phyloP scores from a whole-genome alignment of 495 filamentous ascomycete genomes.

The Astrothelium subdiscretum region DNA sequence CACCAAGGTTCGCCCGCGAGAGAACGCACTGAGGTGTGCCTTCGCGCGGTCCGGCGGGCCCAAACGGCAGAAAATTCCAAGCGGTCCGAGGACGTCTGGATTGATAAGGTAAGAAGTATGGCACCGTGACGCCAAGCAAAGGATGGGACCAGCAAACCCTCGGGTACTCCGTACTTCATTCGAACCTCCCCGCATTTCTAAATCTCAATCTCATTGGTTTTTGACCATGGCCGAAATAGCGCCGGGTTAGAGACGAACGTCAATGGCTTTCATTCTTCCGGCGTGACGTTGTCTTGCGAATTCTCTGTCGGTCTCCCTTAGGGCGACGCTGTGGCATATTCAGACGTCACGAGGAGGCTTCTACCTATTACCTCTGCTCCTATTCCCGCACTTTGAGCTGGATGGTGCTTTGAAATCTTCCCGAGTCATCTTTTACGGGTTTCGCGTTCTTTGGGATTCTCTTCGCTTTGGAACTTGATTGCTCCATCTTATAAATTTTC shows the following conservation, averaged over 20 bases:
- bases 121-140: too few relatives aligned
- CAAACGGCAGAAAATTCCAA: too few relatives aligned
- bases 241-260: background rate
- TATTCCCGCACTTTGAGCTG: background rate
- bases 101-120: too few relatives aligned
- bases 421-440: too few relatives aligned
- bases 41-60: too few relatives aligned
- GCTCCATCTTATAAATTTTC: too few relatives aligned
- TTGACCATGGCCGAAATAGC: background rate
- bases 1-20: background rate
- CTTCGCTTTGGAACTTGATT: too few relatives aligned
- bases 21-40: background rate
- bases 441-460: too few relatives aligned
- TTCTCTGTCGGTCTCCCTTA: background rate
- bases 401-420: background rate
- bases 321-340: background rate
- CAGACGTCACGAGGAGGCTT: background rate
- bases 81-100: too few relatives aligned
- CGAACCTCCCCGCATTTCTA: background rate
- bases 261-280: background rate
- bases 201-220: background rate
- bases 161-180: too few relatives aligned
- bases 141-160: too few relatives aligned
- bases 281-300: background rate
- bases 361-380: background rate